Base-by-base conservation (phyloP, 2,329 filamentous ascomycete species). In the Alternaria infectoria region DNA sequence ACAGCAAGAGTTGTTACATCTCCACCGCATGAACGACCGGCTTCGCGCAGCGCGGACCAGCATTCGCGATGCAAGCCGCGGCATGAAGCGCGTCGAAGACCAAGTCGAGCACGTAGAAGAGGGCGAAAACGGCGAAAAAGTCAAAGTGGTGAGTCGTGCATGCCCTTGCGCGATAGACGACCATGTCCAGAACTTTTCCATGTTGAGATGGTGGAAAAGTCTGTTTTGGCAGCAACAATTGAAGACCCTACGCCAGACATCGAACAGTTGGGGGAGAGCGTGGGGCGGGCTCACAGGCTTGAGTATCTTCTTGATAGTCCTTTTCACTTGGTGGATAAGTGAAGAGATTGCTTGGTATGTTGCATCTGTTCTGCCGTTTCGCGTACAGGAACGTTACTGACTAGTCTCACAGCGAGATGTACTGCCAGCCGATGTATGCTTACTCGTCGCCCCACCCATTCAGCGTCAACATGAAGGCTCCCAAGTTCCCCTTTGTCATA, bases 401-500 rank as follows among this genome's bases (percentile, higher is more conserved):
- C 59, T 23, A 52, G 45, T 13, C 28, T 21, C n/a, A 25, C 43
- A 79, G 77, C 66, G 82, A 85, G 36, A 75, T 81, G 26, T 87
- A 85, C 74, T 86, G 84, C 70, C 84, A 86, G 51, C 84, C 83
- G 4, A 65, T 77, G 8, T 83, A 85, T 62, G 83, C 85, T 5
- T 68, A 77, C 12, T 79, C 71, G 8, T 87, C 86, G 25, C 68
- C 67, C 67, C 75, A 81, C 36, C 84, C 83, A 21, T 86, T 83
- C 62, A 85, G 84, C 57, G 78, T 87, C 32, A 79, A 83, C 46
- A 81, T 81, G 19, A 79, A 87, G 64, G 85, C 85, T 10, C 87
- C 87, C 0, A 71, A 79, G 21, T 86, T 83, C 54, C 87, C 87
- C 0, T 86, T 83, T 63, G 86, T 87, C 6, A 80, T 87, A 6